These are phyloP conservation scores for Ligustrum vulgare DNA, from an alignment of 257 asterid genomes.

Conservation along the genomic window DNA sequence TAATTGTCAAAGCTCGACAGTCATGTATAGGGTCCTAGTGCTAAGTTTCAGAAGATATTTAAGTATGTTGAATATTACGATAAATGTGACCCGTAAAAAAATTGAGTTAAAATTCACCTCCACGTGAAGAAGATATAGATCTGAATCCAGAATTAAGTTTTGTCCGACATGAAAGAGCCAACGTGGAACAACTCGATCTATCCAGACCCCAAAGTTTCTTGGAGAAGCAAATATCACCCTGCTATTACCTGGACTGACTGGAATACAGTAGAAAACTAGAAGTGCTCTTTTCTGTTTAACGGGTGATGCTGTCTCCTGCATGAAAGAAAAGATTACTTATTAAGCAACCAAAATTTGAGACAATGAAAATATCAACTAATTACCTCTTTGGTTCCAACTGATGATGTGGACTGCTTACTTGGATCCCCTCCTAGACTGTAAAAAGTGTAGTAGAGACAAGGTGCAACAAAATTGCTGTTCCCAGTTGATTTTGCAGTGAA, in stretches of 20 bases:
- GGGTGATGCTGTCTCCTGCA: slow-evolving; percentile 45
- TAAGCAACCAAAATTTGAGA: neutral
- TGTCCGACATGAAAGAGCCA: slow-evolving; percentile 80
- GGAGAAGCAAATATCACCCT: slow-evolving; percentile 68
- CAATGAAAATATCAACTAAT: slow-evolving; percentile 7
- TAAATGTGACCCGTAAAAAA: neutral
- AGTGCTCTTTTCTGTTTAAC: slow-evolving; percentile 32
- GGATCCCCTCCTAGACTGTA: slow-evolving; percentile 43
- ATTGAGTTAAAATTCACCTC: slow-evolving; percentile 46
- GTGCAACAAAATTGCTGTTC: slow-evolving; percentile 50
- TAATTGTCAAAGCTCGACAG: neutral
- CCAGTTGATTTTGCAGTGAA: slow-evolving; percentile 50
- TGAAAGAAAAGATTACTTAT: slow-evolving; percentile 10
- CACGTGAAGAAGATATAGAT: slow-evolving; percentile 78
- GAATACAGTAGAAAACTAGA: slow-evolving; percentile 67
- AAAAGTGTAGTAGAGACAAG: slow-evolving; percentile 58
- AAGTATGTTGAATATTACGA: neutral
- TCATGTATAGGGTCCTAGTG: neutral
- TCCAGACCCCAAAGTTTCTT: slow-evolving; percentile 72
- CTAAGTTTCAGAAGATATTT: neutral
- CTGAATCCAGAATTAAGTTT: slow-evolving; percentile 79
- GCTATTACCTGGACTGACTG: slow-evolving; percentile 89
- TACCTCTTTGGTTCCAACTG: slow-evolving; percentile 47
- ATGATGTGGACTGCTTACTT: slow-evolving; percentile 32
- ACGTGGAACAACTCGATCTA: slow-evolving; percentile 58